A percentile compares a stretch with the other conserved stretches of the same genome.
Conservation (phyloP, 805 yeast genomes). For the Kodamaea restingae region DNA sequence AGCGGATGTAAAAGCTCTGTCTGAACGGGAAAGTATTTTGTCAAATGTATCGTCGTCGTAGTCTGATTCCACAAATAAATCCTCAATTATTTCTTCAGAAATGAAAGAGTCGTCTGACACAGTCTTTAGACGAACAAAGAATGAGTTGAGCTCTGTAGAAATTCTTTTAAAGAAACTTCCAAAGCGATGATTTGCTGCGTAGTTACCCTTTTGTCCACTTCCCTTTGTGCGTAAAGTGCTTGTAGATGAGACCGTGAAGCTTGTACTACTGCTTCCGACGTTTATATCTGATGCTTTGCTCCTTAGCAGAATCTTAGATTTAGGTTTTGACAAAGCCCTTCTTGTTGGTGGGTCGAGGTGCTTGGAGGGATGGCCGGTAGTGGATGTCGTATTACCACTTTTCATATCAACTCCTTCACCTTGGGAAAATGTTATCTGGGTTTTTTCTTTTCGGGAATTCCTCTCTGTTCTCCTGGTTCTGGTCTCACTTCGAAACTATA, state of each 20-base stretch:
- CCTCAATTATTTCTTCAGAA: constrained; percentile 48
- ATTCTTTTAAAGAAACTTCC: constrained; percentile 33
- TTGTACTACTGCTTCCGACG: constrained; percentile 1
- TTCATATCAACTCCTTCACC: neutral
- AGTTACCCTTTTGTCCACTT: constrained; percentile 1
- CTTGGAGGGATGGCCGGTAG: neutral
- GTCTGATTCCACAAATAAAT: constrained; percentile 44
- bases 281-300: constrained; percentile 4
- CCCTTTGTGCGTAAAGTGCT: neutral
- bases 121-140: constrained; percentile 30
- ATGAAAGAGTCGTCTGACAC: constrained; percentile 48
- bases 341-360: constrained; percentile 1
- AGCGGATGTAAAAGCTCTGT: constrained; percentile 20
- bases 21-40: constrained; percentile 12
- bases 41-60: constrained; percentile 27
- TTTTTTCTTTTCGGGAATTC: neutral
- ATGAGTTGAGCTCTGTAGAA: constrained; percentile 36
- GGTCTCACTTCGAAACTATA: neutral
- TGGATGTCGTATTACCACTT: neutral
- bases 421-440: too few species aligned
- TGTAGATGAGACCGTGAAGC: neutral
- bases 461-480: neutral
- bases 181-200: neutral
- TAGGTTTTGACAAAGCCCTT: constrained; percentile 1
- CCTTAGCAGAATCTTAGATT: constrained; percentile 7